phyloP scores from a whole-genome alignment of 2,329 filamentous ascomycete genomes.

The Penicillium corylophilum region DNA sequence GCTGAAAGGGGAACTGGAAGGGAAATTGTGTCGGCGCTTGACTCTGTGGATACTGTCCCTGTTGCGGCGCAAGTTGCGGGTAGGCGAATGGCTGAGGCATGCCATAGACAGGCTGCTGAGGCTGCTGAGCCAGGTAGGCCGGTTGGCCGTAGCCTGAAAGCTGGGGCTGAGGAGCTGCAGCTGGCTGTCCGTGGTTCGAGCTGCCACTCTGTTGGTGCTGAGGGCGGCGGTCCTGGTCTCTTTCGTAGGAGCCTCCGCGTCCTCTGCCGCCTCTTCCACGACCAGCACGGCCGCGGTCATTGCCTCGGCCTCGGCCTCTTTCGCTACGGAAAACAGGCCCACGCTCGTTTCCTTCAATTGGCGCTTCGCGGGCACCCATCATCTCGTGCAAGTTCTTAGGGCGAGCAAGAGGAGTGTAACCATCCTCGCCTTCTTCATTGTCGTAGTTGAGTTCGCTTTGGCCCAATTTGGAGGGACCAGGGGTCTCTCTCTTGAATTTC shows the following conservation, averaged over 20 bases:
- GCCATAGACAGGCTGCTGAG: constrained; percentile 26
- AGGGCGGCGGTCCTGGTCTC: constrained; percentile 30
- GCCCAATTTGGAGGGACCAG: constrained; percentile 40
- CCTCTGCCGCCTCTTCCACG: constrained; percentile 35
- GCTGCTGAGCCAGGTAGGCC: constrained; percentile 27
- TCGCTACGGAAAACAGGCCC: constrained; percentile 44
- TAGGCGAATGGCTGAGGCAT: constrained; percentile 32
- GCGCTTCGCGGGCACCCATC: constrained; percentile 42
- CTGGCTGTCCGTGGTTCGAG: constrained; percentile 24
- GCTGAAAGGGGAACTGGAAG: constrained; percentile 41
- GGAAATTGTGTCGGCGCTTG: constrained; percentile 33
- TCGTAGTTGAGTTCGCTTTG: constrained; percentile 62
- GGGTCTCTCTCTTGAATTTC: constrained; percentile 35
- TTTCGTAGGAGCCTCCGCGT: constrained; percentile 30
- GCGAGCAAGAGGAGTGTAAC: constrained; percentile 68
- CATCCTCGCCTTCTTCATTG: constrained; percentile 55
- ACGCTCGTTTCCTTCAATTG: constrained; percentile 36
- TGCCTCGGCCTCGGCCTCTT: constrained; percentile 49
- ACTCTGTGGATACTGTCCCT: constrained; percentile 28
- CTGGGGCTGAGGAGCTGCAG: constrained; percentile 21
- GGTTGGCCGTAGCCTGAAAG: constrained; percentile 22
- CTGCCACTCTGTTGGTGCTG: constrained; percentile 29
- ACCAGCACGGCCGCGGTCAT: constrained; percentile 39
- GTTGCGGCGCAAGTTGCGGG: constrained; percentile 31
- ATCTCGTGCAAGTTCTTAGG: constrained; percentile 62